Conservation (phyloP, 192 early-diverging fungal genomes). For the Spizellomyces sp. region DNA sequence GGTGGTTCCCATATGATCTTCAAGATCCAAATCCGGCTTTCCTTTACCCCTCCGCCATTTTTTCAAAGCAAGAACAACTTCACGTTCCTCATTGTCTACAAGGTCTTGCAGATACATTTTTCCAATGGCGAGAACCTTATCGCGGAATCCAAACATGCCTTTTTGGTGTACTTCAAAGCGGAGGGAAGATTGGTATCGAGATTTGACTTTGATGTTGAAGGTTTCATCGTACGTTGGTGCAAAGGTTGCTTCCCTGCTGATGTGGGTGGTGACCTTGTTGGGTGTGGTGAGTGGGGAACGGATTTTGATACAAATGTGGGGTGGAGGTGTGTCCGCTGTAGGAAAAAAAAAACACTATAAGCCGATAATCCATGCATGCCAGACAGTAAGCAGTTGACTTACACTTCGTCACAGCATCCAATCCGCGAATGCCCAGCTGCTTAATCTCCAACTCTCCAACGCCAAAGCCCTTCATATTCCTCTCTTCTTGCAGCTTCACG, state of each 20-base stretch:
- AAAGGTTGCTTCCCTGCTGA: slow-evolving; percentile 8
- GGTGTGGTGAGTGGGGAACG: slow-evolving; percentile 26
- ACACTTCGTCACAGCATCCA: slow-evolving; percentile 11
- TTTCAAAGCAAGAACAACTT: slow-evolving; percentile 21
- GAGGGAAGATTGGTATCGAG: slow-evolving; percentile 31
- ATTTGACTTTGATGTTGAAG: slow-evolving; percentile 8
- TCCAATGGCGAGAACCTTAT: slow-evolving; percentile 24
- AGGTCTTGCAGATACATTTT: slow-evolving; percentile 33
- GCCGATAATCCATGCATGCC: neutral
- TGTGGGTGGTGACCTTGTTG: slow-evolving; percentile 4
- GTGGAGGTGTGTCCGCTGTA: neutral
- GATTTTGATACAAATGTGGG: slow-evolving; percentile 14
- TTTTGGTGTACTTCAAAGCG: slow-evolving; percentile 30
- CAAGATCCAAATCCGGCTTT: slow-evolving; percentile 3
- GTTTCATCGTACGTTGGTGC: slow-evolving; percentile 19
- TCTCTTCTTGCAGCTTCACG: slow-evolving; percentile 28
- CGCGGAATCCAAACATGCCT: slow-evolving; percentile 5
- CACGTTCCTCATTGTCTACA: slow-evolving; percentile 12
- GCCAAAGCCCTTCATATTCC: slow-evolving; percentile 23
- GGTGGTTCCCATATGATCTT: slow-evolving; percentile 17
- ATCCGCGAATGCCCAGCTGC: slow-evolving; percentile 9
- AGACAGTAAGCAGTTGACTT: neutral
- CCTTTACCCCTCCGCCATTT: slow-evolving; percentile 10
- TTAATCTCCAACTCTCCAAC: slow-evolving; percentile 27
- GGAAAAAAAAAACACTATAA: neutral